Percentiles rank a stretch among this genome's conserved stretches.
These are phyloP conservation scores for Cardiospermum halicacabum DNA, from an alignment of 345 rosid genomes.

Conservation along the genomic window DNA sequence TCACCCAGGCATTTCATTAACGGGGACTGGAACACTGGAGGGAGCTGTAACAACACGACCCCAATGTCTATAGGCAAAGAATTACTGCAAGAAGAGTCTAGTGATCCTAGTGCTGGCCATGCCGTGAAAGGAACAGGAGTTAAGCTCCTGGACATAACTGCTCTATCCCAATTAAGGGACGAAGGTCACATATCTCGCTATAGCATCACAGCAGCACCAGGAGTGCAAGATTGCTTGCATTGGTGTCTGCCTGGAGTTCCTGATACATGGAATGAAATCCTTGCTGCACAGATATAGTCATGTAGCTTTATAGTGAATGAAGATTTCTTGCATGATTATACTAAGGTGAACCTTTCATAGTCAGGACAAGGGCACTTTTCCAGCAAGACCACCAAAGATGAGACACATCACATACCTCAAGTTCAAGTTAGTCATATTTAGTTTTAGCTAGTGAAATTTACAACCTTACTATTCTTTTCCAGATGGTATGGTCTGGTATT, in stretches of 20 bases:
- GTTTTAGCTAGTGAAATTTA: conserved; percentile 7
- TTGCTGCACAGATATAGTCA: conserved; percentile 38
- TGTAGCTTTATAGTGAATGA: background rate
- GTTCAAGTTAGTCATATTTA: background rate
- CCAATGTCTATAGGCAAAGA: conserved; percentile 79
- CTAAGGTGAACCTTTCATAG: background rate
- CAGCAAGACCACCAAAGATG: too few species aligned
- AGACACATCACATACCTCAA: too few species aligned
- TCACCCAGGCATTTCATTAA: conserved; percentile 77
- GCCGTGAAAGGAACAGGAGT: conserved; percentile 65
- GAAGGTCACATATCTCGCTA: conserved; percentile 75
- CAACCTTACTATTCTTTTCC: background rate
- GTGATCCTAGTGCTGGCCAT: conserved; percentile 50
- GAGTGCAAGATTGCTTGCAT: conserved; percentile 71
- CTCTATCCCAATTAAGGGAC: conserved; percentile 62
- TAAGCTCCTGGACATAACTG: conserved; percentile 66
- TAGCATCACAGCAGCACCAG: conserved; percentile 42
- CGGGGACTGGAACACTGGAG: conserved; percentile 90
- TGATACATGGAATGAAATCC: conserved; percentile 69
- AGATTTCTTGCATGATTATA: background rate
- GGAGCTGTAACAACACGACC: conserved; percentile 68
- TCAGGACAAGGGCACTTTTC: background rate
- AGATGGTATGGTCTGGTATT: background rate
- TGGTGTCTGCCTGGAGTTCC: conserved; percentile 84
- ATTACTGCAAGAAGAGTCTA: conserved; percentile 55